Base-by-base conservation (phyloP, 768 basidiomycete genomes). In the Termitomyces bulborhizus region DNA sequence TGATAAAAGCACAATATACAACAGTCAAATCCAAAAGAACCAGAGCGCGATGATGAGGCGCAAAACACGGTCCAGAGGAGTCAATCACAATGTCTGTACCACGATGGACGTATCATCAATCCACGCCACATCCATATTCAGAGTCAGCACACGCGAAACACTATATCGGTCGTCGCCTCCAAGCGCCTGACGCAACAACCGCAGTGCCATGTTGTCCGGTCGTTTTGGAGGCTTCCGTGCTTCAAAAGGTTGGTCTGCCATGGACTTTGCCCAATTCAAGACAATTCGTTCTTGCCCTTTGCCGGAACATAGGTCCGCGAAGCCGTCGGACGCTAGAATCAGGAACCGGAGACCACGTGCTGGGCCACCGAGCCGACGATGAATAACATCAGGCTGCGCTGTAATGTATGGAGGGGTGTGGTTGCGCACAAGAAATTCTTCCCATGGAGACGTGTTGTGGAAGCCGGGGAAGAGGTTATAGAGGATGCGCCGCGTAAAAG, bases 61-160 rank as follows among this genome's bases (percentile, higher is more conserved):
- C 31, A 21, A 34, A 27, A 37, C 32, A 24, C 18, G 41, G 12
- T 39, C 37, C 50, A 36, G 16, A 41, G 18, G 48, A 18, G 54
- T 37, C 8, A 29, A 50, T 76, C 66, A 84, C 36, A 85, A 66
- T 41, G 76, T 78, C 57, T 83, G 82, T 53, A 86, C 84, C 54
- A 86, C 74, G 55, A 87, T 79, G 8, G 83, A 74, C 8, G 85
- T 81, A 65, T 87, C 85, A 58, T 87, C 85, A 57, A 87, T 73
- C 84, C 85, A 87, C 16, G 81, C 76, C 41, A 70, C 71, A 54
- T 83, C 81, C 78, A 84, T 77, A 62, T 87, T 82, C 63, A 86
- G 66, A 34, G 83, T 85, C 69, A 86, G 66, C 54, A 79, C 77
- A 55, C 75, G 75, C 37, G 84, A 85, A 41, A 85, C 81, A 37